Base-by-base conservation (phyloP, 108 stramenopile genomes). In the Mediolabrus comicus region DNA sequence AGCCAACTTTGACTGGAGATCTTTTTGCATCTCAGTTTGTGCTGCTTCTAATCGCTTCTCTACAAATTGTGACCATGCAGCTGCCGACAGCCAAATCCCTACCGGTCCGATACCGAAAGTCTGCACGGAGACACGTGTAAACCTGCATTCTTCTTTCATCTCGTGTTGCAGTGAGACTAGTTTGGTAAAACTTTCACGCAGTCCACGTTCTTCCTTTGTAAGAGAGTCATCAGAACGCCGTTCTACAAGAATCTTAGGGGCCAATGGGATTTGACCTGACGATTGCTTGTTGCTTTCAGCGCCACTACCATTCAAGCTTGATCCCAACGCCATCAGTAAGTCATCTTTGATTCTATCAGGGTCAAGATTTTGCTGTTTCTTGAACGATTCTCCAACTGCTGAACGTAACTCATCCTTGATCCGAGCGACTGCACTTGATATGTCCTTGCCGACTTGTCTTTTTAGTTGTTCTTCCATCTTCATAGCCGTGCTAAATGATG, bases 21-120 rank as follows among this genome's bases (percentile, higher is more conserved):
- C 75, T 57, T 69, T 77, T 30, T 77, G 75, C 75, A 77, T 77
- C 1, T 69, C 75, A 25, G 28, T 58, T 55, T 77, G 59, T 27
- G 75, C 35, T 28, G 67, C 75, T 27, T 77, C 75, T 68, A 77
- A 58, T 19, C 75, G 36, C 26, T 77, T 77, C 39, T 70, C 75
- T 0, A 77, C 54, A 60, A 77, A 77, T 22, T 77, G 68, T 0
- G 68, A 70, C 75, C 75, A 77, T 14, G 75, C 75, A 0, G 75
- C 75, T 10, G 68, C 63, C 8, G 75, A 77, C 0, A 77, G 69
- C 75, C 75, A 77, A 19, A 68, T 43, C 27, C 68, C 68, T 12
- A 70, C 55, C 0, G 57, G 43, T 13, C 75, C 75, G 30, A 77
- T 64, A 26, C 75, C 75, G 35, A 77, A 77, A 1, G 75, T 69